Conservation (phyloP, 148 eudicot genomes). For the Silene conica region DNA sequence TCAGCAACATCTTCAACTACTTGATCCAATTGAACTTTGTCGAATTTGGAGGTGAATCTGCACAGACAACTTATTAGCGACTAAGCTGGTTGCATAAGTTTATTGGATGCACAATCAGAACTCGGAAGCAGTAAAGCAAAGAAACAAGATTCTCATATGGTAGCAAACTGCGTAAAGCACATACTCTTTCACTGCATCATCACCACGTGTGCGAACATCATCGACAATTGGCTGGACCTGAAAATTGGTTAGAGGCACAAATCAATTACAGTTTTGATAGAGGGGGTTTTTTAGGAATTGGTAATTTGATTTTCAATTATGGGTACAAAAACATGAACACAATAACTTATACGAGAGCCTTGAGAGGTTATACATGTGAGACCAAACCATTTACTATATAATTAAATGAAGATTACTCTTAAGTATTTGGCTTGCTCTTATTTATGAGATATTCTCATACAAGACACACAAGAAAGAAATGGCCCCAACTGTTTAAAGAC, state of each 20-base stretch:
- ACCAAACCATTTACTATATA: neutral
- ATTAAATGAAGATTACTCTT: neutral
- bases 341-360: too few relatives aligned
- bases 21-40: conserved; percentile 68
- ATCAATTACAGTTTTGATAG: neutral
- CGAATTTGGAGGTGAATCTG: conserved; percentile 77
- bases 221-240: conserved; percentile 97
- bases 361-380: neutral
- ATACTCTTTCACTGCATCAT: conserved; percentile 94
- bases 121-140: neutral
- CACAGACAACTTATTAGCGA: conserved; percentile 6
- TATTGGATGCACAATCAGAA: neutral
- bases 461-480: neutral
- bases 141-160: neutral
- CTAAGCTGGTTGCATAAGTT: conserved; percentile 12
- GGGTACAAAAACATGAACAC: neutral
- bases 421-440: neutral
- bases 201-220: conserved; percentile 77
- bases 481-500: neutral
- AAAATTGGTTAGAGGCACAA: neutral
- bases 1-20: conserved; percentile 66
- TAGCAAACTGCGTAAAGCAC: conserved; percentile 22
- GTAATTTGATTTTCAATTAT: neutral
- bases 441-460: neutral
- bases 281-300: neutral